Evolutionary conservation across 805 yeast genomes (phyloP).

Genomic region (Scheffersomyces stipitis): DNA sequence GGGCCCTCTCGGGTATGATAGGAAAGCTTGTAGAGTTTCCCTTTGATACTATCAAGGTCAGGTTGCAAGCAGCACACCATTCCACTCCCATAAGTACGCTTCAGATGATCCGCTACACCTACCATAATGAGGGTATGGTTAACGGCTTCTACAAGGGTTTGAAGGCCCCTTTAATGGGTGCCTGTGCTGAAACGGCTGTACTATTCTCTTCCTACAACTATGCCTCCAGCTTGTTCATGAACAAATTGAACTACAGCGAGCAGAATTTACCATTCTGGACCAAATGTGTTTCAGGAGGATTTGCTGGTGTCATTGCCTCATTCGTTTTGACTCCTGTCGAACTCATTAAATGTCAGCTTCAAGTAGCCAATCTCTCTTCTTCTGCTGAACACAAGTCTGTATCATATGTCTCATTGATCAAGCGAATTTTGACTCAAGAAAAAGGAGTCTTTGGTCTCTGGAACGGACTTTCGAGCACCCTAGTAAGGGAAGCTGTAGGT

Average conservation of each 20-base stretch:
- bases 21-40: constrained; percentile 91
- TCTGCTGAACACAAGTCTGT: constrained; percentile 19
- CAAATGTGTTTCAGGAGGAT: constrained; percentile 69
- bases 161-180: constrained; percentile 81
- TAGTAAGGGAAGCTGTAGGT: constrained; percentile 82
- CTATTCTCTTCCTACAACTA: constrained; percentile 65
- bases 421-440: constrained; percentile 36
- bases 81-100: constrained; percentile 53
- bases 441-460: constrained; percentile 76
- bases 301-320: constrained; percentile 80
- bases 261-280: constrained; percentile 38
- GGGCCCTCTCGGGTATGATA: constrained; percentile 70
- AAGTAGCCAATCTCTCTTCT: constrained; percentile 49
- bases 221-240: constrained; percentile 36
- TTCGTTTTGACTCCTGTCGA: constrained; percentile 91
- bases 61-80: constrained; percentile 63
- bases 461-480: constrained; percentile 83
- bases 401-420: constrained; percentile 29
- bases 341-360: constrained; percentile 82
- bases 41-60: constrained; percentile 87
- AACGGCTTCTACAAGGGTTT: constrained; percentile 80
- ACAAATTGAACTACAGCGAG: constrained; percentile 9
- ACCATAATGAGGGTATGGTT: constrained; percentile 63
- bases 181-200: constrained; percentile 84
- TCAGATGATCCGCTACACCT: constrained; percentile 65